phyloP scores from a whole-genome alignment of 2,329 filamentous ascomycete species.

The Pseudogymnoascus sp. region DNA sequence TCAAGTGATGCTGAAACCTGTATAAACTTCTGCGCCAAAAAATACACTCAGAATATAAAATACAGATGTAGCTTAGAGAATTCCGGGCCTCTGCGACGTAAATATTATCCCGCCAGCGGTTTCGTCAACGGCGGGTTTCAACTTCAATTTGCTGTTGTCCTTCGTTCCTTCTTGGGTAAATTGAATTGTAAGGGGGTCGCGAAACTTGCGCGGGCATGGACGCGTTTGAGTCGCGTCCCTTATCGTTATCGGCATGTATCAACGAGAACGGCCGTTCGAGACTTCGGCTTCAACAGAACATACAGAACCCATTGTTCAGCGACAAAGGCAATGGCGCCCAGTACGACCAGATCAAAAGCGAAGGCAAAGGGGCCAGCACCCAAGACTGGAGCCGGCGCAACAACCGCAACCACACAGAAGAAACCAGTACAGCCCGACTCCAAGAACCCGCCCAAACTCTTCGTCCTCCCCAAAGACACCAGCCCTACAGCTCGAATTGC shows the following conservation, averaged over 20 bases:
- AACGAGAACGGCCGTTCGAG: background rate
- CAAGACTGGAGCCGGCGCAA: conserved; percentile 17
- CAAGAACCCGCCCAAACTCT: conserved; percentile 44
- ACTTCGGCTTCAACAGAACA: conserved; percentile 1
- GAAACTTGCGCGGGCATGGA: background rate
- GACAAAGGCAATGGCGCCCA: conserved; percentile 8
- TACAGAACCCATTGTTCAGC: background rate
- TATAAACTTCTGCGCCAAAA: conserved; percentile 3
- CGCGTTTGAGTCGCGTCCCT: conserved; percentile 4
- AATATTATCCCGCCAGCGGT: conserved; percentile 4
- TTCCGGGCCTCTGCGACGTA: background rate
- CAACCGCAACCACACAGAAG: conserved; percentile 23
- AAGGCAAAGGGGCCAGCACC: conserved; percentile 8
- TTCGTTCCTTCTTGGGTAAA: conserved; percentile 5
- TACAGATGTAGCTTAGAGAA: background rate
- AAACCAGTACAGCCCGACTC: conserved; percentile 23
- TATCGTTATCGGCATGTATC: background rate
- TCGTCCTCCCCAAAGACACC: conserved; percentile 52
- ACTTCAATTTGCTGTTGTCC: conserved; percentile 1
- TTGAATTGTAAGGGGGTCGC: conserved; percentile 4
- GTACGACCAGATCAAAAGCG: conserved; percentile 5
- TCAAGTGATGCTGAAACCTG: background rate
- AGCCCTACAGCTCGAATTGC: conserved; percentile 49
- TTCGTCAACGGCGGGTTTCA: background rate
- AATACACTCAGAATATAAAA: conserved; percentile 5